These are phyloP conservation scores for Prototheca stagnorum DNA, from an alignment of 163 green algal species.

Conservation along the genomic window DNA sequence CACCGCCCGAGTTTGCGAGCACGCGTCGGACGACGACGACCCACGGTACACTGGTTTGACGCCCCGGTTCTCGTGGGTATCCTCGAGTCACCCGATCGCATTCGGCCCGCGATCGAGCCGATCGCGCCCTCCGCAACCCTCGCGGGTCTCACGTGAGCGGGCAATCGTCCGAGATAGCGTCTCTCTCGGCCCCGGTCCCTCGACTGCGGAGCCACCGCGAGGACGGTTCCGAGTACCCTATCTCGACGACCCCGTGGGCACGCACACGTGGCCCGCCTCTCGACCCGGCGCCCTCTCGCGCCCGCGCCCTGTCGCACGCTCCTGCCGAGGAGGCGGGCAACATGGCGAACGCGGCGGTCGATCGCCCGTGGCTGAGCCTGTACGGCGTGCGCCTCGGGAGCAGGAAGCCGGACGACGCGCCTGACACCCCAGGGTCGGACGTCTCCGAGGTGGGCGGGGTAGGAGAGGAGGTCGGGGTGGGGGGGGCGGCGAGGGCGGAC, in stretches of 20 bases:
- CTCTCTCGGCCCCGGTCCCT: neutral
- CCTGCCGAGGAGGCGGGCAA: neutral
- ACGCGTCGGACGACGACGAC: no score
- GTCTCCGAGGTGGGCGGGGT: neutral
- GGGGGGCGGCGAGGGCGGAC: neutral
- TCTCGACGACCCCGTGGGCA: neutral
- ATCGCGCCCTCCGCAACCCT: no score
- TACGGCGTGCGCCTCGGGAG: slow-evolving; percentile 34
- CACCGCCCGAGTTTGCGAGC: no score
- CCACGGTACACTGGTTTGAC: no score
- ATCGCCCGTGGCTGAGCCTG: slow-evolving; percentile 36
- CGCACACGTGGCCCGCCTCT: neutral
- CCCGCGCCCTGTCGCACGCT: no score
- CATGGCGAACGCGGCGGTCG: neutral
- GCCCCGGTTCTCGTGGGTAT: no score
- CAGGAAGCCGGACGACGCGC: neutral
- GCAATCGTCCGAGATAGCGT: no score
- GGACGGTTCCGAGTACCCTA: neutral
- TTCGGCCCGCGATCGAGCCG: no score
- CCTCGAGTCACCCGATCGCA: no score
- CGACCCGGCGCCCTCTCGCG: no score
- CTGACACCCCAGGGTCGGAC: neutral
- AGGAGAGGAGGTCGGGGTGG: neutral
- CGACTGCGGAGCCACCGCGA: neutral
- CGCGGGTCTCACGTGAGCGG: no score